A percentile compares a stretch with the other conserved stretches of the same genome.
phyloP scores from a whole-genome alignment of 2,329 filamentous ascomycete genomes.

The Penicillium sp. region DNA sequence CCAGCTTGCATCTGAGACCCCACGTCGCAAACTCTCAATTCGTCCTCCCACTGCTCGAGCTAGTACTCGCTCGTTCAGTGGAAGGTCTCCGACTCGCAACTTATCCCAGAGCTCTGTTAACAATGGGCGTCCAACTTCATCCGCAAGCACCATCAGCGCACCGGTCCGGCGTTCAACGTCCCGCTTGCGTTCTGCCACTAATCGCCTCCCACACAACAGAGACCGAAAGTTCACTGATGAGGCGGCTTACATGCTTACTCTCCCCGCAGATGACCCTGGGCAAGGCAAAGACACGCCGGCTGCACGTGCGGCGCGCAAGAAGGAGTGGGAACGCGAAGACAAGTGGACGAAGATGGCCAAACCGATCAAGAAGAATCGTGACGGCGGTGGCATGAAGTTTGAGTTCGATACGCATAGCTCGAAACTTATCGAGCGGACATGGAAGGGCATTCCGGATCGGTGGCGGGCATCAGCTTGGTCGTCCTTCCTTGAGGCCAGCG shows the following conservation, averaged over 20 bases:
- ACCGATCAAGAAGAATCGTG: slow-evolving; percentile 42
- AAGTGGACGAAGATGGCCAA: slow-evolving; percentile 70
- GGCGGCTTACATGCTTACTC: slow-evolving; percentile 64
- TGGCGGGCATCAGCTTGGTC: slow-evolving; percentile 96
- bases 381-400: slow-evolving; percentile 63
- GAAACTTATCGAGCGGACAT: slow-evolving; percentile 88
- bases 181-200: slow-evolving; percentile 53
- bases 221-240: slow-evolving; percentile 58
- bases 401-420: slow-evolving; percentile 80
- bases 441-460: slow-evolving; percentile 96
- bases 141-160: slow-evolving; percentile 46
- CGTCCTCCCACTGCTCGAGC: slow-evolving; percentile 51
- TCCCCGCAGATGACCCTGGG: slow-evolving; percentile 53
- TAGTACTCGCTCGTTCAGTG: slow-evolving; percentile 45
- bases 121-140: slow-evolving; percentile 42
- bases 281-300: slow-evolving; percentile 50
- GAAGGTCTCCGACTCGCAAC: slow-evolving; percentile 40
- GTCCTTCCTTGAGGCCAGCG: slow-evolving; percentile 80
- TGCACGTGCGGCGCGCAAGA: slow-evolving; percentile 53
- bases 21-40: slow-evolving; percentile 54
- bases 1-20: slow-evolving; percentile 56
- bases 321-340: slow-evolving; percentile 62
- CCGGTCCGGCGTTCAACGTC: slow-evolving; percentile 43
- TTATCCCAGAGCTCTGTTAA: slow-evolving; percentile 42
- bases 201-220: slow-evolving; percentile 54